Evolutionary conservation across 176 grass and related monocot species (phyloP), one percentile per base, ranked within the genome.

Genomic region (Cenchrus americanus): DNA sequence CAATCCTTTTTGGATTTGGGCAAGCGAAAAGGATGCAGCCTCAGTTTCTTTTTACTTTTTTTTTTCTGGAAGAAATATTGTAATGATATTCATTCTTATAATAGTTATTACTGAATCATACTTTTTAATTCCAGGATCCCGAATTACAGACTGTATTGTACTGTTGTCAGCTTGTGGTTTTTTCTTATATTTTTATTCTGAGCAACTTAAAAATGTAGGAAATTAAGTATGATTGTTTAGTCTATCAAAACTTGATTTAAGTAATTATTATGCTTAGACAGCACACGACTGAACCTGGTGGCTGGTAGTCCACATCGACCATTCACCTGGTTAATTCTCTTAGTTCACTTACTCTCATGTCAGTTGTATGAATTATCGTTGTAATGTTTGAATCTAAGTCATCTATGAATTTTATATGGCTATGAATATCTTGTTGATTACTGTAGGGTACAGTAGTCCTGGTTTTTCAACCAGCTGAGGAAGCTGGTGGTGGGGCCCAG

Each of bases 391-490:
- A 75, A 47, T 47, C 48, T 42, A 3, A 65, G 14, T 81, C 65
- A 61, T 27, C 21, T 49, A 57, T 12, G 8, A 3, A 43, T 80
- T 84, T 37, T 43, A 18, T 26, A 48, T 37, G 68, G 6, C 41
- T 42, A 42, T 81, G 47, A 65, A 21, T 69, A 15, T 37, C 18
- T 40, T 77, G 5, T 84, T 80, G 13, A 80, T 86, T 73, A 75
- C 14, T 73, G 84, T 62, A 97, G 95, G 95, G 95, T 69, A 94
- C 92, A 27, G 90, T 88, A n/a, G 62, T 90, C 27, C 82, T 94
- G 66, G 55, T 97, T 81, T 97, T 97, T 82, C 90, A 94, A 88
- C 95, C 95, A 79, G 95, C 95, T 50, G 90, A 97, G 75, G 92
- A 97, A 91, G 90, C 86, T 76, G 92, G 88, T 10, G 92, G 79